These are phyloP conservation scores for Pseudogymnoascus sp. DNA, from an alignment of 2,329 filamentous ascomycete genomes.

Conservation along the genomic window DNA sequence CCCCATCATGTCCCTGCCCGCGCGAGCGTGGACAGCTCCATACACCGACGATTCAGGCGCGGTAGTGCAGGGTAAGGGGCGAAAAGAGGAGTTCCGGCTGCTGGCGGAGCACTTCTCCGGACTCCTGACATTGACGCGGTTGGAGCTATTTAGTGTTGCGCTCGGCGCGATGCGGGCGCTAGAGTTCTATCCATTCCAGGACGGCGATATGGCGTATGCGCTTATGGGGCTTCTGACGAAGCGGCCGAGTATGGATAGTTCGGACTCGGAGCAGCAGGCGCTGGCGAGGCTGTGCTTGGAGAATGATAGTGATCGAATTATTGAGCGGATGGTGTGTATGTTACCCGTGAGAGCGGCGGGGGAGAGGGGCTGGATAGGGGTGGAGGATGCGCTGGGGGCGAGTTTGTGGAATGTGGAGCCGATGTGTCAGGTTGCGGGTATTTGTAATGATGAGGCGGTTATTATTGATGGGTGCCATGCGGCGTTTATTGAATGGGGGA, in stretches of 20 bases:
- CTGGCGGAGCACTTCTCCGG: conserved; percentile 27
- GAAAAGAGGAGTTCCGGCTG: conserved; percentile 16
- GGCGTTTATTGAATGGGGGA: conserved; percentile 29
- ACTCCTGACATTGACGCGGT: conserved; percentile 22
- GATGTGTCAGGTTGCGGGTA: conserved; percentile 27
- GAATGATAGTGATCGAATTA: conserved; percentile 28
- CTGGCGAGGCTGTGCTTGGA: conserved; percentile 28
- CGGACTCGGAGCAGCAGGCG: conserved; percentile 26
- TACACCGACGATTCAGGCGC: not conserved
- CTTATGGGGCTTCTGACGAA: conserved; percentile 28
- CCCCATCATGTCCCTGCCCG: not conserved
- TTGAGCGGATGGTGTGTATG: conserved; percentile 28
- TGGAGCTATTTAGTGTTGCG: conserved; percentile 24
- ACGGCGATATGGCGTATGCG: conserved; percentile 28
- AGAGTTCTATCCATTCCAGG: conserved; percentile 10
- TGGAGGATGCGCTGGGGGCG: conserved; percentile 23
- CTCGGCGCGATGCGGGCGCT: conserved; percentile 22
- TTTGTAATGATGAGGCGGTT: conserved; percentile 27
- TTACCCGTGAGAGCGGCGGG: conserved; percentile 9
- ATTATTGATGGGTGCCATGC: conserved; percentile 28
- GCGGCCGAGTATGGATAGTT: conserved; percentile 21
- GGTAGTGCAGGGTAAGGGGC: not conserved
- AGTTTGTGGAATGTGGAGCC: conserved; percentile 30
- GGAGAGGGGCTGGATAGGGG: conserved; percentile 17
- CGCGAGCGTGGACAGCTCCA: not conserved